Percentiles rank a stretch among this genome's conserved stretches.
Conservation (phyloP, 73 alveolate species). For the Paramecium primaurelia region DNA sequence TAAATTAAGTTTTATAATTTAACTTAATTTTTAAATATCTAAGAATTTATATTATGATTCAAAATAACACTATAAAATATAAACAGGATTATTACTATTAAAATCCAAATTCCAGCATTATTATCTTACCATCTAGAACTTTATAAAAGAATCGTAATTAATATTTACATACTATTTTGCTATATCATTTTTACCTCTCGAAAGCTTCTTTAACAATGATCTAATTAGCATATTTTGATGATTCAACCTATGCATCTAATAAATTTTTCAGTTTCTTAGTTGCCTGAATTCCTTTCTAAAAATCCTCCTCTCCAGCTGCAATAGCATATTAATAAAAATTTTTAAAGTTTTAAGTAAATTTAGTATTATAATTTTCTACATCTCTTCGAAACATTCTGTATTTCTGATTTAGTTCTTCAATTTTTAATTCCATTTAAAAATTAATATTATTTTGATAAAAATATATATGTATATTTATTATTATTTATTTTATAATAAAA, state of each 20-base stretch:
- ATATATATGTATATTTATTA: too few relatives aligned
- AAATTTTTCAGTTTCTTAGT: too few relatives aligned
- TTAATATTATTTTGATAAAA: not conserved
- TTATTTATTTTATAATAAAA: too few relatives aligned
- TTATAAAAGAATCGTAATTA: not conserved
- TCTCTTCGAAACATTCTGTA: not conserved
- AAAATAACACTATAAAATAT: not conserved
- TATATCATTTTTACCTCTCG: not conserved
- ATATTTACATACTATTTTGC: not conserved
- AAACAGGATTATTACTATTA: not conserved
- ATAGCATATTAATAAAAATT: not conserved
- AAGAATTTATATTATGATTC: not conserved
- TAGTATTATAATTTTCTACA: not conserved
- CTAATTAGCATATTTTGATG: not conserved
- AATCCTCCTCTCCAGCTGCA: not conserved
- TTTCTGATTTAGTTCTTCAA: not conserved
- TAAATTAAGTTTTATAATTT: not conserved
- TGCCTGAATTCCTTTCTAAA: not conserved
- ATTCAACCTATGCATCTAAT: not conserved
- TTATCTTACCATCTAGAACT: not conserved
- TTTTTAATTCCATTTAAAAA: not conserved
- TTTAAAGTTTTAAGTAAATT: not conserved
- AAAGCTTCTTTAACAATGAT: not conserved
- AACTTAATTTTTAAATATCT: not conserved
- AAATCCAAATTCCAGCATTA: not conserved